Evolutionary conservation across 768 basidiomycete genomes (phyloP), one percentile per base, ranked within the genome.

Genomic region (Panaeolus papilionaceus): DNA sequence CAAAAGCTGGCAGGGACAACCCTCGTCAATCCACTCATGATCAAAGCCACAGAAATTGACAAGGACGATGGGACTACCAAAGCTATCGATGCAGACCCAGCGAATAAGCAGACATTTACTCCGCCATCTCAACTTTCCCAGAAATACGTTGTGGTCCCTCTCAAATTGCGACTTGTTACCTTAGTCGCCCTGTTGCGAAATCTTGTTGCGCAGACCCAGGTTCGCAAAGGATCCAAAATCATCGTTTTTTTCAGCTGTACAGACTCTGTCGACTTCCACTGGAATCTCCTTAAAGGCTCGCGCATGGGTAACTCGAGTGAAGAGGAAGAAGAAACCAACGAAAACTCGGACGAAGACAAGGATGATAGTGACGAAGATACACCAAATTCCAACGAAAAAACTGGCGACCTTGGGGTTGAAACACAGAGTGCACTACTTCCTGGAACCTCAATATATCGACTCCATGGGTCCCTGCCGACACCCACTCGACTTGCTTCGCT

Each of bases 161-260:
- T 97, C 67, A 99, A 99, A 77, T 83, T 98, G 38, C 92, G 98
- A n/a, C 84, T 99, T 38, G 98, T 99, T 38, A 86, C 94, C 0
- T 87, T 99, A 23, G 84, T 98, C 38, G 92, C 97, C 4, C 83
- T 98, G 11, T 81, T 99, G 26, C 90, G 98, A 26, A 87, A 88
- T 6, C 82, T 97, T n/a, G 82, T 96, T 37, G 81, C 90, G 5
- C 87, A 90, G 77, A 82, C 86, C 26, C 83, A 82, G 71, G 78
- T 78, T 47, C 83, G 76, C 38, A 81, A 82, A 47, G 86, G 86
- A 11, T 84, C 84, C 47, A 95, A 93, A 78, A 88, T 98, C 65
- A 95, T 99, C 61, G 95, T 99, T 5, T 99, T 99, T 79, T 81
- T 99, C 68, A 97, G 93, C 71, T 98, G 95, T 73, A 99, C 96